A percentile compares a stretch with the other conserved stretches of the same genome.
These are phyloP conservation scores for Nematocida major DNA, from an alignment of 371 early-diverging fungal genomes.

Conservation along the genomic window DNA sequence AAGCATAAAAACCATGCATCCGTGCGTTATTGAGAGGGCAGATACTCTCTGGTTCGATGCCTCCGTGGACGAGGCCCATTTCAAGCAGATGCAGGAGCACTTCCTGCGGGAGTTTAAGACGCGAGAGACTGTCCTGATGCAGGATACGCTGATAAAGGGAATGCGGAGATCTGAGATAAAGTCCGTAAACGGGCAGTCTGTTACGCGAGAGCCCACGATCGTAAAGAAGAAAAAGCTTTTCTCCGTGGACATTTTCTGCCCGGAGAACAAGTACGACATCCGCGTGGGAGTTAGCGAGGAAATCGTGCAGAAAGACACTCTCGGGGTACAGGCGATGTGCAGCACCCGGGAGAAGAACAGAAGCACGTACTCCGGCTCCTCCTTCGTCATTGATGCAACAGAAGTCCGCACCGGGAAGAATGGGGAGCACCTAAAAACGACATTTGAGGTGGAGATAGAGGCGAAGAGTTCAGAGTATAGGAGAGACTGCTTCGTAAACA, in stretches of 20 bases:
- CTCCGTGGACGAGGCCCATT: conserved; percentile 5
- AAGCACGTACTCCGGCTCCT: background rate
- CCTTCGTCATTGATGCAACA: conserved; percentile 27
- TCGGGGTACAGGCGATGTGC: background rate
- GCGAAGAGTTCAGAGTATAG: conserved; percentile 13
- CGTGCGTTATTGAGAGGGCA: conserved; percentile 31
- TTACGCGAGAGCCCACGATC: background rate
- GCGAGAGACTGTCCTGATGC: conserved; percentile 3
- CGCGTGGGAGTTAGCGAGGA: conserved; percentile 42
- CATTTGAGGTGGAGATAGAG: conserved; percentile 46
- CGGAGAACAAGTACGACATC: conserved; percentile 21
- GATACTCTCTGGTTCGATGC: conserved; percentile 37
- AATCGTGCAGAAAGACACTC: conserved; percentile 34
- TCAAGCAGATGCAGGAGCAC: background rate
- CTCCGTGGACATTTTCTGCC: conserved; percentile 37
- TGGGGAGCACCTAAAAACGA: background rate
- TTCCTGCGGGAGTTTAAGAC: background rate
- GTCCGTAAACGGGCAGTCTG: conserved; percentile 18
- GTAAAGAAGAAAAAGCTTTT: conserved; percentile 31
- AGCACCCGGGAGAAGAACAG: conserved; percentile 19
- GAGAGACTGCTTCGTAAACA: conserved; percentile 8
- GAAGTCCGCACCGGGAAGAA: background rate
- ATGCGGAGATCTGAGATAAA: conserved; percentile 25
- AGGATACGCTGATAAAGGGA: conserved; percentile 33
- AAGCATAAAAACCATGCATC: conserved; percentile 2